Percentiles rank a stretch among this genome's conserved stretches.
Conservation (phyloP, 1,139 yeast genomes). For the Scheffersomyces illinoinensis region DNA sequence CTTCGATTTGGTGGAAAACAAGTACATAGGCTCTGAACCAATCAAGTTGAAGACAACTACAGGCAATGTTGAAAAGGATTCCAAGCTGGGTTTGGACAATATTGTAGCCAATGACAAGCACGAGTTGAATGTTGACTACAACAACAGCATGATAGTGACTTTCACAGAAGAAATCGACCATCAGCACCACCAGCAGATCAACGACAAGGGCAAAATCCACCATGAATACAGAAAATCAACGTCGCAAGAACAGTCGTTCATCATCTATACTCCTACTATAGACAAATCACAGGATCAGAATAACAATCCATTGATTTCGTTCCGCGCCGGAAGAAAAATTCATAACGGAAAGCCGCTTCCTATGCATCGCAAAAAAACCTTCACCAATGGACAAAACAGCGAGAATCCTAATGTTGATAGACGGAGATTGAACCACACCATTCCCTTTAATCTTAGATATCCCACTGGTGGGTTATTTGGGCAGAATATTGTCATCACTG, state of each 20-base stretch:
- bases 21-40: constrained; percentile 41
- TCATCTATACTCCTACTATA: constrained; percentile 36
- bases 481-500: constrained; percentile 60
- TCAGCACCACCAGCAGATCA: constrained; percentile 2
- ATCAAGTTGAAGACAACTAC: constrained; percentile 25
- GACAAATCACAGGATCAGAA: constrained; percentile 10
- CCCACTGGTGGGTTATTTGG: constrained; percentile 69
- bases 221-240: constrained; percentile 3
- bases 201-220: constrained; percentile 4
- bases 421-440: constrained; percentile 14
- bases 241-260: constrained; percentile 31
- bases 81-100: constrained; percentile 12
- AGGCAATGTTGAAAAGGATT: constrained; percentile 7
- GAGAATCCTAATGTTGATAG: constrained; percentile 1
- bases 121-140: constrained; percentile 31
- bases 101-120: constrained; percentile 21
- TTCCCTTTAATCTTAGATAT: constrained; percentile 46
- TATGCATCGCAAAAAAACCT: constrained; percentile 16
- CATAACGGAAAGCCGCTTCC: constrained; percentile 34
- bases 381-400: neutral
- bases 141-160: constrained; percentile 34
- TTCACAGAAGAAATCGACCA: constrained; percentile 32
- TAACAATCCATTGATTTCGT: constrained; percentile 38
- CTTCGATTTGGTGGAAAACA: constrained; percentile 51
- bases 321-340: constrained; percentile 36